A percentile compares a stretch with the other conserved stretches of the same genome.
phyloP scores from a whole-genome alignment of 768 basidiomycete genomes.

The Guyanaporus albipodus region DNA sequence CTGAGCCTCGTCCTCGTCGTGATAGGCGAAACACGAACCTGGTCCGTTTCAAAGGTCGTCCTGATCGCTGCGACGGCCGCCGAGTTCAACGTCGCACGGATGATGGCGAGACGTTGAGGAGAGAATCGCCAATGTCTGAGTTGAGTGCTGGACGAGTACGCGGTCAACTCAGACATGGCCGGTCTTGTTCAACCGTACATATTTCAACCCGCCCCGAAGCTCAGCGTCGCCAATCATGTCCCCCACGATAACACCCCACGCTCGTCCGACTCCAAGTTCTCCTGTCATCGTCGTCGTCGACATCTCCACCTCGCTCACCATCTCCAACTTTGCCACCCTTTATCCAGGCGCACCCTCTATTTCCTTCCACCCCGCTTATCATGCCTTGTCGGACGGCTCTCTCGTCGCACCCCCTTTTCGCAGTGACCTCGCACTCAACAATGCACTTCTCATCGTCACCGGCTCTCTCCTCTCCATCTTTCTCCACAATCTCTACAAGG shows the following conservation, averaged over 20 bases:
- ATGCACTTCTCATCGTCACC: not conserved
- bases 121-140: conserved; percentile 90
- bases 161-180: too few relatives aligned
- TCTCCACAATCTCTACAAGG: not conserved
- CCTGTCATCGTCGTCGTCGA: not conserved
- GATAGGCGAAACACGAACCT: too few relatives aligned
- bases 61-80: conserved; percentile 76
- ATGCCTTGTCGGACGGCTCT: conserved; percentile 1
- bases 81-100: conserved; percentile 65
- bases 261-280: too few relatives aligned
- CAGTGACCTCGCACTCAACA: not conserved
- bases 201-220: too few relatives aligned
- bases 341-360: not conserved
- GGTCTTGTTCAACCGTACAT: too few relatives aligned
- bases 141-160: conserved; percentile 80
- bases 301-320: not conserved
- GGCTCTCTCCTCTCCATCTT: conserved; percentile 3
- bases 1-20: too few relatives aligned
- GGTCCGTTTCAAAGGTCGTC: conserved; percentile 71
- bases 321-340: not conserved
- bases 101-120: conserved; percentile 51
- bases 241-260: too few relatives aligned
- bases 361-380: not conserved
- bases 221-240: too few relatives aligned
- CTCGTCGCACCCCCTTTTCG: conserved; percentile 2